phyloP scores from a whole-genome alignment of 2,329 filamentous ascomycete genomes.

The Alternaria ventricosa region DNA sequence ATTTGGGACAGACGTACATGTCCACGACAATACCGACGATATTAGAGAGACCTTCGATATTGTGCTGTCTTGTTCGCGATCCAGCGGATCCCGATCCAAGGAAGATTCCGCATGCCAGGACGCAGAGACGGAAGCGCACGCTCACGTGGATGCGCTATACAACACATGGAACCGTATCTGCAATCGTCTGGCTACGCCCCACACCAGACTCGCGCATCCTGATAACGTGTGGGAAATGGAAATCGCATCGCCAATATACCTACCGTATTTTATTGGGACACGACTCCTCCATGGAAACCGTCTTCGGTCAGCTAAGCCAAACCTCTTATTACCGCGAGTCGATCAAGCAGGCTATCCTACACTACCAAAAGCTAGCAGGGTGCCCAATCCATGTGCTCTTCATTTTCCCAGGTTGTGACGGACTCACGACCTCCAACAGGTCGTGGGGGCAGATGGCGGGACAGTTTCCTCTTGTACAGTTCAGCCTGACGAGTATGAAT shows the following conservation, averaged over 20 bases:
- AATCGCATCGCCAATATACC: not conserved
- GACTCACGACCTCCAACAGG: not conserved
- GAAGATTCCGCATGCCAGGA: not conserved
- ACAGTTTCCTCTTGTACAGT: not conserved
- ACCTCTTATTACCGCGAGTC: not conserved
- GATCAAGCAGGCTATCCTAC: not conserved
- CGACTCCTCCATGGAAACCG: not conserved
- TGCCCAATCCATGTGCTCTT: not conserved
- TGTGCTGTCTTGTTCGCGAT: not conserved
- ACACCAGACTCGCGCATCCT: not conserved
- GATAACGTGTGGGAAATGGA: not conserved
- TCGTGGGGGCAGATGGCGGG: not conserved
- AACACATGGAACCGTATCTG: not conserved
- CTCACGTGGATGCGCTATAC: not conserved
- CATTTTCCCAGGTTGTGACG: not conserved
- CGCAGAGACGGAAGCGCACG: not conserved
- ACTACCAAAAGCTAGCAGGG: not conserved
- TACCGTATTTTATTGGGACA: not conserved
- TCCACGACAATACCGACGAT: not conserved
- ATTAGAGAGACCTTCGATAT: not conserved
- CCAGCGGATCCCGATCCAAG: not conserved
- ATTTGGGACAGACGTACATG: not conserved
- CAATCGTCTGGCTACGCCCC: not conserved
- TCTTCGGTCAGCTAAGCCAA: not conserved
- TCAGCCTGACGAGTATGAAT: not conserved